phyloP scores from a whole-genome alignment of 2,329 filamentous ascomycete genomes.

The Rhynchosporium secalis region DNA sequence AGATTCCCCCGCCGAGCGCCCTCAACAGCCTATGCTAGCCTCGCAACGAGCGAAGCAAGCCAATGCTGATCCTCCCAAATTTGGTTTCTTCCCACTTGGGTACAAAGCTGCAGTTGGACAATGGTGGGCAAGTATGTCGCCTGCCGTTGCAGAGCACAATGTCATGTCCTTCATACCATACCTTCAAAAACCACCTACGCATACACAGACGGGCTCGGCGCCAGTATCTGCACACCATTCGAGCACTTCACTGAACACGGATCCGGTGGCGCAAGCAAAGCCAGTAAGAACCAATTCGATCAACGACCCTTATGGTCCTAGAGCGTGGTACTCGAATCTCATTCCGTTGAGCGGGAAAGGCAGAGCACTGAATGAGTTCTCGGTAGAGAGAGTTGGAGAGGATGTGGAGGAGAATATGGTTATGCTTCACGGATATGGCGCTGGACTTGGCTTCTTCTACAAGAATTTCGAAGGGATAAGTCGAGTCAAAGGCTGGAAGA shows the following conservation, averaged over 20 bases:
- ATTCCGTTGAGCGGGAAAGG: conserved; percentile 83
- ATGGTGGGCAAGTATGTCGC: conserved; percentile 90
- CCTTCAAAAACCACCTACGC: conserved; percentile 65
- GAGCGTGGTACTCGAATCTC: conserved; percentile 83
- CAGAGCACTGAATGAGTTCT: conserved; percentile 88
- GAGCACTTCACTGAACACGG: conserved; percentile 40
- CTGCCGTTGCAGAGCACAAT: conserved; percentile 80
- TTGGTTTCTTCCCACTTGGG: conserved; percentile 74
- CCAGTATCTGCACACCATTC: conserved; percentile 47
- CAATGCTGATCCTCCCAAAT: conserved; percentile 30
- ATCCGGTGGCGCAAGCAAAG: conserved; percentile 43
- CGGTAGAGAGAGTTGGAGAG: conserved; percentile 80
- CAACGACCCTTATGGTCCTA: conserved; percentile 78
- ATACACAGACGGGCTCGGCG: conserved; percentile 55
- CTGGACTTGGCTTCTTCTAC: conserved; percentile 96
- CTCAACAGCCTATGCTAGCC: conserved; percentile 50
- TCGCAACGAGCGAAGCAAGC: conserved; percentile 47
- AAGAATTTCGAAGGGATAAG: conserved; percentile 93
- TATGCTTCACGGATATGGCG: conserved; percentile 95
- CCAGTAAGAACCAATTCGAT: conserved; percentile 48
- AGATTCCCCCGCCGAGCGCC: conserved; percentile 39
- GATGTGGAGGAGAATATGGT: conserved; percentile 82
- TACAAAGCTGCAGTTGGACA: conserved; percentile 91
- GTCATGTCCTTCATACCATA: conserved; percentile 86
- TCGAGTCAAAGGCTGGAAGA: conserved; percentile 75